Percentiles rank a stretch among this genome's conserved stretches.
Evolutionary conservation across 2,329 filamentous ascomycete species (phyloP).

Genomic region (Ceratocystis ficicola): DNA sequence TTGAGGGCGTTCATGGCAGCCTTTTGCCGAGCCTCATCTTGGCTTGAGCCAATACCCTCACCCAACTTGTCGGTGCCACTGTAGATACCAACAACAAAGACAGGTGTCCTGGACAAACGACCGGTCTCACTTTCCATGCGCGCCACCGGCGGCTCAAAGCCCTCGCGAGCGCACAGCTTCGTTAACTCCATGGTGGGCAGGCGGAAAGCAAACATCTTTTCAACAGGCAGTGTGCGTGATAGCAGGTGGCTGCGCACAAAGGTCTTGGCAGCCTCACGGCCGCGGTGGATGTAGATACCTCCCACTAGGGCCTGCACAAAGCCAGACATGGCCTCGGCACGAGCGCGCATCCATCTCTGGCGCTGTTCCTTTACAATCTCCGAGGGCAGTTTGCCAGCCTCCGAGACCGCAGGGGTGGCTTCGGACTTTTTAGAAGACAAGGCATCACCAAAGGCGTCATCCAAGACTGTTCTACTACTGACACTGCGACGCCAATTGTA

Average conservation of each 20-base stretch:
- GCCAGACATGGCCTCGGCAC: slow-evolving; percentile 56
- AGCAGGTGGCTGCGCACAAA: slow-evolving; percentile 81
- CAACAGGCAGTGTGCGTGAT: slow-evolving; percentile 62
- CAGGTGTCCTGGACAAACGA: slow-evolving; percentile 68
- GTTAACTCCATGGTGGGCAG: slow-evolving; percentile 73
- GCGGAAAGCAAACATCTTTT: slow-evolving; percentile 69
- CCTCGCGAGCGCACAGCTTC: slow-evolving; percentile 73
- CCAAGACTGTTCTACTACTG: slow-evolving; percentile 65
- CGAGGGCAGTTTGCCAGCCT: slow-evolving; percentile 22
- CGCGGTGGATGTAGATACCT: slow-evolving; percentile 73
- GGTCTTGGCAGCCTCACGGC: slow-evolving; percentile 61
- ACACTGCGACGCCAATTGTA: slow-evolving; percentile 55
- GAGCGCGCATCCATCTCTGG: slow-evolving; percentile 51
- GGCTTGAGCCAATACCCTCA: slow-evolving; percentile 68
- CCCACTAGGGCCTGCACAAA: slow-evolving; percentile 79
- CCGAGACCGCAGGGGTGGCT: slow-evolving; percentile 14
- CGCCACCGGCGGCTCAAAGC: slow-evolving; percentile 77
- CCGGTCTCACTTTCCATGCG: slow-evolving; percentile 85
- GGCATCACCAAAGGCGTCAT: slow-evolving; percentile 70
- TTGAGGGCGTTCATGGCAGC: slow-evolving; percentile 80
- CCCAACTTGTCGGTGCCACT: slow-evolving; percentile 84
- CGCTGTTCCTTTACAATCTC: slow-evolving; percentile 22
- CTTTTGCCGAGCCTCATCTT: slow-evolving; percentile 64
- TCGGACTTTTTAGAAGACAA: slow-evolving; percentile 27
- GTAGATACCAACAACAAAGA: slow-evolving; percentile 89